Base-by-base conservation (phyloP, 176 grass and related monocot genomes). In the Thinopyrum elongatum region DNA sequence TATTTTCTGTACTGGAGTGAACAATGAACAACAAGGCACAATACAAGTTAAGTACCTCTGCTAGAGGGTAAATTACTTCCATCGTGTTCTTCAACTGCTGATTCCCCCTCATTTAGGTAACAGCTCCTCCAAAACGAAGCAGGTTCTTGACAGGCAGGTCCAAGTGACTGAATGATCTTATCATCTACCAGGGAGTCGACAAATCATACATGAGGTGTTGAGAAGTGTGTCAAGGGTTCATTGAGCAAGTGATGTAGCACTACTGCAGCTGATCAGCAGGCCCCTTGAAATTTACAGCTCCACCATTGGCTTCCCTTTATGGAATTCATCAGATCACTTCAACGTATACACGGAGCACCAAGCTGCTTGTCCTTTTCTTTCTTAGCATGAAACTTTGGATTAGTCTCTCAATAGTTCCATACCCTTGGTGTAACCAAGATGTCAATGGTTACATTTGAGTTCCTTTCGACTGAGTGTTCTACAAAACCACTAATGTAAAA, bases 1-100 rank as follows among this genome's bases (percentile, higher is more conserved):
- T 76, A 30, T 21, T 12, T 53, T 64, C 69, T 87, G 44, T 70
- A 70, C 49, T 12, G 49, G 65, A 23, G 63, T 74, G 42, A 91
- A 84, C 36, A 91, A 58, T 83, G 65, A 62, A 88, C 16, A 76
- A 65, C 60, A 77, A 21, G 22, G 13, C 33, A 15, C 8, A 62
- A 91, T 69, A 84, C 80, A 87, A 49, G 36, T 91, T 38, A 91
- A 77, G 77, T 88, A 88, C 82, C 89, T 88, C 82, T 77, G 62
- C 41, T 81, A 91, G 70, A 87, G 85, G 78, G 61, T 76, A 91
- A 84, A 85, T 85, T 85, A 81, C 6, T 62, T 36, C 55, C 70
- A 84, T 63, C 7, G 23, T 44, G 53, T 76, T 81, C 9, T 81
- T 74, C 69, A 69, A 30, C 49, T 53, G 61, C 61, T 39, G 80